Base-by-base conservation (phyloP, 2,329 filamentous ascomycete species). In the Hysterium pulicare region DNA sequence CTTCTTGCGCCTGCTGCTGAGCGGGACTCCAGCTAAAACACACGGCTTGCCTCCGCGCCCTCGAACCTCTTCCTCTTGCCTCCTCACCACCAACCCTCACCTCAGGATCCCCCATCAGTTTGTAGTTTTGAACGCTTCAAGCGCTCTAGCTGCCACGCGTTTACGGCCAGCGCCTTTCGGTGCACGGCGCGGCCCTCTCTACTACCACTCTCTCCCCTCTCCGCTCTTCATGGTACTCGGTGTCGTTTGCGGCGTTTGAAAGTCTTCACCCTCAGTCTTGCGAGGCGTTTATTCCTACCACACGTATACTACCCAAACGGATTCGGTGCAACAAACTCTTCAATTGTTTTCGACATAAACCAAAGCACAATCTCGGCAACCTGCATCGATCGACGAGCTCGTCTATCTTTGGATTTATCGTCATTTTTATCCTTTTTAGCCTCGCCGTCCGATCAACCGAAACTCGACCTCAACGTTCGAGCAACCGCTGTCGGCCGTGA, bases 131-230 rank as follows among this genome's bases (percentile, higher is more conserved):
- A 62, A 54, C 58, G 61, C 62, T 49, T 54, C 50, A 59, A 55
- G 55, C 55, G 57, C 49, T 48, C 47, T 56, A 53, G 55, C 49
- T 55, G 53, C 47, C 58, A 63, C 64, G 64, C 55, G 59, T 66
- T 66, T 54, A 7, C 61, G 63, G 63, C 65, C 64, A 68, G 63
- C 62, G 62, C 62, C 62, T 61, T 57, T 58, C 61, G 63, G 62
- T 54, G 49, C 54, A 57, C 54, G 57, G 65, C 61, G 67, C 59
- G 63, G 61, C 61, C 59, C 52, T 55, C 47, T 54, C 53, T 49
- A 53, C 53, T 36, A 34, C 38, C 23, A 28, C 30, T 43, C 44
- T 38, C 30, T 48, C 51, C 51, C 43, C 55, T 57, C 58, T 59
- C 56, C 53, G 42, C 57, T 59, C 57, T 55, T 48, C 50, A 44